phyloP scores from a whole-genome alignment of 2,329 filamentous ascomycete species.

The Sclerotinia sclerotiorum region DNA sequence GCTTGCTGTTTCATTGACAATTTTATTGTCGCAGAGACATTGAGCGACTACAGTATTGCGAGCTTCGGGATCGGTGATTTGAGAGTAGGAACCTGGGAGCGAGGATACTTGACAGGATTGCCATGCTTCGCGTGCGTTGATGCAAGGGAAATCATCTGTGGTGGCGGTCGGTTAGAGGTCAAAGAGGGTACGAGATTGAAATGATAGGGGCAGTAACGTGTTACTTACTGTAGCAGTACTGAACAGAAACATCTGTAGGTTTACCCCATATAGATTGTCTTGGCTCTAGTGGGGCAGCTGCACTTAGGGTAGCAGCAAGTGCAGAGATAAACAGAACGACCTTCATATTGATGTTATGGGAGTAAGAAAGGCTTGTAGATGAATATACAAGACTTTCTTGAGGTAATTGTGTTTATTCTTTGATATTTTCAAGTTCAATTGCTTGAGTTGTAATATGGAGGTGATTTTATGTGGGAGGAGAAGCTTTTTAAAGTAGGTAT shows the following conservation, averaged over 20 bases:
- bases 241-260: background rate
- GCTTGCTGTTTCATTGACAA: background rate
- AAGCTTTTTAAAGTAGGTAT: background rate
- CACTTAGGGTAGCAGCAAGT: background rate
- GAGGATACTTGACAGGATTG: background rate
- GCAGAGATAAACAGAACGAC: background rate
- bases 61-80: background rate
- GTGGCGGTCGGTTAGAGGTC: background rate
- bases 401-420: background rate
- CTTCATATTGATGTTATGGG: background rate
- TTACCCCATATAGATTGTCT: constrained; percentile 1
- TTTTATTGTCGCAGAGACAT: constrained; percentile 5
- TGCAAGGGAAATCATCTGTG: background rate
- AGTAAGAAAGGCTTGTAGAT: background rate
- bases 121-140: background rate
- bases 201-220: accelerated
- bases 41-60: background rate
- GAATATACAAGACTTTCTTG: background rate
- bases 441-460: background rate
- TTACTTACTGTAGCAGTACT: constrained; percentile 11
- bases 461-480: too few relatives aligned
- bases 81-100: background rate
- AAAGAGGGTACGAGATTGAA: accelerated
- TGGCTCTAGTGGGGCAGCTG: background rate
- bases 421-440: background rate